phyloP scores from a whole-genome alignment of 345 rosid species.

The Salix dunnii region DNA sequence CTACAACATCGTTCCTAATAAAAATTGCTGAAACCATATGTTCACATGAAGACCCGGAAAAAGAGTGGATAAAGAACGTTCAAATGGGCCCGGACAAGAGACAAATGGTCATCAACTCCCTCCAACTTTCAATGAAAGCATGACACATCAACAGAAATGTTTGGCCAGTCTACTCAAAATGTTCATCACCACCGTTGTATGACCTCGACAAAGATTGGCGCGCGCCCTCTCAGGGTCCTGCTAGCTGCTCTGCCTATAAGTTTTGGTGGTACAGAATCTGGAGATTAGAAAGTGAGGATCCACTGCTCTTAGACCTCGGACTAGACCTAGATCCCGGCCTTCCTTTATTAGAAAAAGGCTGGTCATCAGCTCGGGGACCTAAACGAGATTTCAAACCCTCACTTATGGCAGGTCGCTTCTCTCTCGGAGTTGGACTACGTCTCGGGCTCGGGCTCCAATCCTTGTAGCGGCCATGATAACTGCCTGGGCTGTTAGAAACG shows the following conservation, averaged over 20 bases:
- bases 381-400: constrained; percentile 70
- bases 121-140: too few relatives aligned
- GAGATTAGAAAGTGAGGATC: constrained; percentile 43
- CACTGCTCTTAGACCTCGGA: constrained; percentile 33
- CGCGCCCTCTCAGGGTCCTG: constrained; percentile 29
- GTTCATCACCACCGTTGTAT: background rate
- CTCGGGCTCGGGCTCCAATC: constrained; percentile 52
- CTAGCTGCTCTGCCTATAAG: constrained; percentile 21
- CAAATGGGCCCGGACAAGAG: background rate
- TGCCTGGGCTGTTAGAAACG: constrained; percentile 56
- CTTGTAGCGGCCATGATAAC: constrained; percentile 45
- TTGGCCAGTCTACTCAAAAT: background rate
- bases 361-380: constrained; percentile 45
- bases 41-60: background rate
- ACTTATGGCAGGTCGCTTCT: constrained; percentile 52
- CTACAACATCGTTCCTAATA: background rate
- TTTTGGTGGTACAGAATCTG: constrained; percentile 32
- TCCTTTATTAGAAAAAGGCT: constrained; percentile 30
- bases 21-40: background rate
- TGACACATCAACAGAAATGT: too few relatives aligned
- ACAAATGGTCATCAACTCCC: background rate
- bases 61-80: background rate
- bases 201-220: background rate
- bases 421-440: constrained; percentile 57
- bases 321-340: constrained; percentile 27